phyloP scores from a whole-genome alignment of 2,329 filamentous ascomycete genomes.

The Ceratocystis lukuohia region DNA sequence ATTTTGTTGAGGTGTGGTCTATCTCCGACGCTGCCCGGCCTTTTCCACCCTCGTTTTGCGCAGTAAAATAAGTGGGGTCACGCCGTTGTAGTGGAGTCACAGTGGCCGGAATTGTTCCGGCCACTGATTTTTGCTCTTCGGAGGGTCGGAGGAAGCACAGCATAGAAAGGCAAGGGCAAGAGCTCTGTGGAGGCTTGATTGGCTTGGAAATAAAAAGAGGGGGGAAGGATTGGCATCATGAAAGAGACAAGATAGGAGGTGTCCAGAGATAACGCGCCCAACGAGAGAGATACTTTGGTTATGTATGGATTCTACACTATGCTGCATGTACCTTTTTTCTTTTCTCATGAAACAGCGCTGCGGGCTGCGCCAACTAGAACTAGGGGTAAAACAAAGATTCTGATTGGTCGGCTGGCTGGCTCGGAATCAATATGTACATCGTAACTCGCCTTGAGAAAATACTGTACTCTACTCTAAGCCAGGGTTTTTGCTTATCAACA shows the following conservation, averaged over 20 bases:
- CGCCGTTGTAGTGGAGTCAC: constrained; percentile 7
- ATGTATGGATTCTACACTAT: not conserved
- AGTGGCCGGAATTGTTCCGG: constrained; percentile 18
- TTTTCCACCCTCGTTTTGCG: not conserved
- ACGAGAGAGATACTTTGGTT: not conserved
- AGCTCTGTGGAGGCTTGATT: not conserved
- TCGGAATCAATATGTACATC: too few relatives aligned
- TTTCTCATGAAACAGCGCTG: not conserved
- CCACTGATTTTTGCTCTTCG: not conserved
- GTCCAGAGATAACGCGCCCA: not conserved
- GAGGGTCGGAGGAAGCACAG: constrained; percentile 1
- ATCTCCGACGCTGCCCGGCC: constrained; percentile 6
- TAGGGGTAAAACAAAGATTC: not conserved
- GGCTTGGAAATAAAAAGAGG: not conserved
- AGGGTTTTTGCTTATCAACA: not conserved
- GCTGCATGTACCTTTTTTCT: not conserved
- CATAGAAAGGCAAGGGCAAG: not conserved
- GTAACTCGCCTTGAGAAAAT: not conserved
- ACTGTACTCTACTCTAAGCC: not conserved
- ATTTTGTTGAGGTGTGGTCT: constrained; percentile 2
- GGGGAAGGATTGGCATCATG: not conserved
- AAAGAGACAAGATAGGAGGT: not conserved
- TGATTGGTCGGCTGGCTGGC: not conserved
- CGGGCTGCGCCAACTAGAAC: not conserved
- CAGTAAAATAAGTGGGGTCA: not conserved